These are phyloP conservation scores for Aspergillus clavatus DNA, from an alignment of 2,329 filamentous ascomycete genomes.

Conservation along the genomic window DNA sequence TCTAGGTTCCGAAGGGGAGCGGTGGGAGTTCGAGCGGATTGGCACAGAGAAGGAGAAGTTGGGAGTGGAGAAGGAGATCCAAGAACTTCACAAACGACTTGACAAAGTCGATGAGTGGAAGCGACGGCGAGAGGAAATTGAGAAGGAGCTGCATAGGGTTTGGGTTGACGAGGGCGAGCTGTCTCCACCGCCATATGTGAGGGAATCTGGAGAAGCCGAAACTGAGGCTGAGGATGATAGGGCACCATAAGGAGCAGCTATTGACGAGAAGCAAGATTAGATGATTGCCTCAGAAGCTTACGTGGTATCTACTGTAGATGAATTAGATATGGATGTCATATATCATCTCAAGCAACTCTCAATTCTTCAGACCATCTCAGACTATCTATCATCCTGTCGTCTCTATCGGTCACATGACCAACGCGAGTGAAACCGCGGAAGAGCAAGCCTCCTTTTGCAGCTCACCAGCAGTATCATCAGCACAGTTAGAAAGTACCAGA, in stretches of 20 bases:
- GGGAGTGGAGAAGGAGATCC: constrained; percentile 84
- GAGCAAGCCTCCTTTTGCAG: neutral
- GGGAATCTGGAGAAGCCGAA: constrained; percentile 17
- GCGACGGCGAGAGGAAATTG: constrained; percentile 70
- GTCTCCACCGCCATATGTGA: constrained; percentile 33
- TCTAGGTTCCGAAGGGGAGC: constrained; percentile 71
- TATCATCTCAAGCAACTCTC: neutral
- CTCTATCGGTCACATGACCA: neutral
- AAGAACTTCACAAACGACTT: constrained; percentile 74
- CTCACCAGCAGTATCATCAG: neutral
- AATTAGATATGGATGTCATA: neutral
- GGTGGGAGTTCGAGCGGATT: constrained; percentile 90
- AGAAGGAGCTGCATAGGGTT: constrained; percentile 67
- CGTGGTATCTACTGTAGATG: no score
- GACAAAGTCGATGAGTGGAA: constrained; percentile 82
- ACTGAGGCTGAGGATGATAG: constrained; percentile 7
- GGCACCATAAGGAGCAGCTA: neutral
- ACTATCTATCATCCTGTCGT: neutral
- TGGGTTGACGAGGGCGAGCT: constrained; percentile 49
- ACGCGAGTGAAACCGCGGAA: neutral
- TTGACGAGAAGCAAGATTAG: neutral
- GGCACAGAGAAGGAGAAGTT: constrained; percentile 91
- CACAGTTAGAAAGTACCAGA: neutral
- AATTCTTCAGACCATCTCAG: neutral
- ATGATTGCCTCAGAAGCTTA: neutral